These are phyloP conservation scores for Hibiscus mutabilis DNA, from an alignment of 345 rosid species.

Conservation along the genomic window DNA sequence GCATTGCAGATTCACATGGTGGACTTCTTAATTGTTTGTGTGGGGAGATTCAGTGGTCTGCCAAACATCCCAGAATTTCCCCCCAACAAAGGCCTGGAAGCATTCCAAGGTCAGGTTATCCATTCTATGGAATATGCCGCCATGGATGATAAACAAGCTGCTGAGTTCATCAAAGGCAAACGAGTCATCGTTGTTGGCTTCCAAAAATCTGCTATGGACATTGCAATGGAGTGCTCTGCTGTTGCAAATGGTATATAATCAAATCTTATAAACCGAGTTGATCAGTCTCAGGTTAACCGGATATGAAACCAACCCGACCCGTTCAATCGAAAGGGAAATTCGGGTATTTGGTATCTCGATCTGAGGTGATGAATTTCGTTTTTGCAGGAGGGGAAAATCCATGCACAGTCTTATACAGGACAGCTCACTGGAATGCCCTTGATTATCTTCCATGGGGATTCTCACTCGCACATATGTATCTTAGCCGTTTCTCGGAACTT, in stretches of 20 bases:
- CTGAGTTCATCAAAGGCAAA: slow-evolving; percentile 6
- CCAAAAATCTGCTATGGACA: slow-evolving; percentile 14
- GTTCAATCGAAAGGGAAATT: too few relatives aligned
- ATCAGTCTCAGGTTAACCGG: too few relatives aligned
- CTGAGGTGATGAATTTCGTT: neutral
- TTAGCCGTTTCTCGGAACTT: slow-evolving; percentile 39
- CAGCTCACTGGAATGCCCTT: slow-evolving; percentile 37
- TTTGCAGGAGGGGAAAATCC: slow-evolving; percentile 16
- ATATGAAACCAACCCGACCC: too few relatives aligned
- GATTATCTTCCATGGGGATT: slow-evolving; percentile 18
- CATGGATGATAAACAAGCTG: slow-evolving; percentile 12
- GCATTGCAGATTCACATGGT: neutral
- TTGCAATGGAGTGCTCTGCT: slow-evolving; percentile 7
- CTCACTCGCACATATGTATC: neutral
- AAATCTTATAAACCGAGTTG: too few relatives aligned
- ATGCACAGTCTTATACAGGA: slow-evolving; percentile 32
- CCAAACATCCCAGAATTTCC: slow-evolving; percentile 15
- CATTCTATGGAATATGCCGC: slow-evolving; percentile 14
- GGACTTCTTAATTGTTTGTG: slow-evolving; percentile 13
- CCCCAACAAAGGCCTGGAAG: slow-evolving; percentile 1
- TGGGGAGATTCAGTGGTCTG: slow-evolving; percentile 12
- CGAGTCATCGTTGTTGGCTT: slow-evolving; percentile 9
- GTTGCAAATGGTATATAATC: neutral
- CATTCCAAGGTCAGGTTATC: slow-evolving; percentile 6
- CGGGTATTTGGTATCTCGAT: neutral